Conservation (phyloP, 2,329 filamentous ascomycete species). For the Cercospora beticola region DNA sequence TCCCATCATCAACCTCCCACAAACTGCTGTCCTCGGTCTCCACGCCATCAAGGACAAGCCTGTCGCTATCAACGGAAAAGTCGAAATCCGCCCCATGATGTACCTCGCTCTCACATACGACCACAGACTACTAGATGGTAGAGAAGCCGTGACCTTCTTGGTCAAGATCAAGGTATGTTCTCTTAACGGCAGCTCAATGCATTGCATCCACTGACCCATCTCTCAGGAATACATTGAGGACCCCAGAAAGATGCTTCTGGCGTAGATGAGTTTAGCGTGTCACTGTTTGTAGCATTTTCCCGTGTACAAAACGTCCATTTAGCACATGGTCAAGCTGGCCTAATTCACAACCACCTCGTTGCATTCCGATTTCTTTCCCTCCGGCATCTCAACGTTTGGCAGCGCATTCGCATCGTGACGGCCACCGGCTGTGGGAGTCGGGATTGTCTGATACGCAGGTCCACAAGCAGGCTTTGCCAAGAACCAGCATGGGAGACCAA, state of each 20-base stretch:
- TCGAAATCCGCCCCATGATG: slow-evolving; percentile 98
- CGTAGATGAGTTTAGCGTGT: slow-evolving; percentile 14
- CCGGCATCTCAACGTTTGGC: not conserved
- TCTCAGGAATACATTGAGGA: slow-evolving; percentile 79
- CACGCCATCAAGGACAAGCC: slow-evolving; percentile 96
- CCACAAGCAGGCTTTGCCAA: not conserved
- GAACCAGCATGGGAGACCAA: not conserved
- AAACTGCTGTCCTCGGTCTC: slow-evolving; percentile 84
- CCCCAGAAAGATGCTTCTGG: slow-evolving; percentile 81
- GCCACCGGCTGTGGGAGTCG: not conserved
- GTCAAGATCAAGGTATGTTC: slow-evolving; percentile 77
- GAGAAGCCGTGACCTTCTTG: slow-evolving; percentile 93
- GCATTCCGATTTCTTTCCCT: not conserved
- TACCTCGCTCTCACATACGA: slow-evolving; percentile 97
- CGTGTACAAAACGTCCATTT: slow-evolving; percentile 19
- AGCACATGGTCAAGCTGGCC: not conserved
- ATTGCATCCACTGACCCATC: not conserved
- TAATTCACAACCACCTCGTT: not conserved
- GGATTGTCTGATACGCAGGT: not conserved
- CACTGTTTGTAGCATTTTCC: slow-evolving; percentile 13
- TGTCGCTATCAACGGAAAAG: slow-evolving; percentile 85
- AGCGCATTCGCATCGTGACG: not conserved
- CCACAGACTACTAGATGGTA: slow-evolving; percentile 89
- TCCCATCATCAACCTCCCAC: slow-evolving; percentile 95
- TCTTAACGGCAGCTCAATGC: not conserved